phyloP scores from a whole-genome alignment of 1,139 yeast species.

The Oligophagozyma castellii region DNA sequence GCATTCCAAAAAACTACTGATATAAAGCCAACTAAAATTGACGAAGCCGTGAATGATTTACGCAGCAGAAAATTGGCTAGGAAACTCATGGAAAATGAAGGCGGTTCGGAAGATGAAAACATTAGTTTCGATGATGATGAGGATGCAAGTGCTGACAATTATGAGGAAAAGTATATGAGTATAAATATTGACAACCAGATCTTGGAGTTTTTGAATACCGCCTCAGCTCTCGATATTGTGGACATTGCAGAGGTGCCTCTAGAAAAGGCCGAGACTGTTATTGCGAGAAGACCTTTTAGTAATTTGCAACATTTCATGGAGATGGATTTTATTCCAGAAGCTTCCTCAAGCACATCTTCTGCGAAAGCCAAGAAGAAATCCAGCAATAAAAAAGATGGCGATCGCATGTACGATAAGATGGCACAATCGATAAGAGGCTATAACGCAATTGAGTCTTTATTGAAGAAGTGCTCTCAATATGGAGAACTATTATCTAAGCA shows the following conservation, averaged over 20 bases:
- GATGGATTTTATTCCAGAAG: conserved; percentile 33
- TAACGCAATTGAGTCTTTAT: conserved; percentile 83
- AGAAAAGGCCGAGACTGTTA: conserved; percentile 48
- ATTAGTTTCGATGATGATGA: conserved; percentile 22
- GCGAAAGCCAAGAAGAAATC: conserved; percentile 26
- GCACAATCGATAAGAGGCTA: conserved; percentile 68
- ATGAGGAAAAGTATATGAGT: conserved; percentile 28
- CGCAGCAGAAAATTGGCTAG: conserved; percentile 7
- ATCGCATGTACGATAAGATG: conserved; percentile 60
- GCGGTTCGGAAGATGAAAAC: conserved; percentile 19
- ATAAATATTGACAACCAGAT: conserved; percentile 51
- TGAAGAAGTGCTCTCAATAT: conserved; percentile 67
- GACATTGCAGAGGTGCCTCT: conserved; percentile 69
- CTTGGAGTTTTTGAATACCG: conserved; percentile 64
- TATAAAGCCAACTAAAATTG: conserved; percentile 13
- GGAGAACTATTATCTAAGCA: conserved; percentile 60
- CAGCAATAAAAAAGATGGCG: conserved; percentile 51
- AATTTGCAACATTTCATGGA: conserved; percentile 34
- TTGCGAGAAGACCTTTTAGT: conserved; percentile 59
- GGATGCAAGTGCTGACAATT: conserved; percentile 24
- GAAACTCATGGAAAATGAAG: conserved; percentile 6
- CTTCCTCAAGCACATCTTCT: conserved; percentile 6
- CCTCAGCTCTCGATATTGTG: conserved; percentile 58
- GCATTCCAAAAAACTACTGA: conserved; percentile 4
- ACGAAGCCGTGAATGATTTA: conserved; percentile 14